Evolutionary conservation across 371 early-diverging fungal genomes (phyloP).

Genomic region (Circinella umbellata): DNA sequence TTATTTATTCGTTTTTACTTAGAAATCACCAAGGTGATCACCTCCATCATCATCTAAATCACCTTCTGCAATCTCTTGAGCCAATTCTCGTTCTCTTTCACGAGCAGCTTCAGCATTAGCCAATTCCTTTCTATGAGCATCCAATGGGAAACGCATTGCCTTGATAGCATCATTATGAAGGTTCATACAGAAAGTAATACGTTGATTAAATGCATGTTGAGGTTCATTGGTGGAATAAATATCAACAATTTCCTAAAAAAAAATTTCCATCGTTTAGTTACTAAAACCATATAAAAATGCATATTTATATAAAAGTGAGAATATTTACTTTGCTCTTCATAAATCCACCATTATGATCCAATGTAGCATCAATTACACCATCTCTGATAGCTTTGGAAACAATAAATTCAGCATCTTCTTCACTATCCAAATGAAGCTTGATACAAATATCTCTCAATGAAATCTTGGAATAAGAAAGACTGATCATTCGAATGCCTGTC

Average conservation of each 20-base stretch:
- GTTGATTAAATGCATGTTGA: slow-evolving; percentile 91
- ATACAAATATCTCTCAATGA: slow-evolving; percentile 96
- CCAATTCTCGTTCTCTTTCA: slow-evolving; percentile 91
- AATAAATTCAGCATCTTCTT: slow-evolving; percentile 98
- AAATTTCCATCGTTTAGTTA: background rate
- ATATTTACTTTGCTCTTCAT: slow-evolving; percentile 80
- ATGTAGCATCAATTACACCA: slow-evolving; percentile 95
- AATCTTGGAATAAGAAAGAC: slow-evolving; percentile 93
- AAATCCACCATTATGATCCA: slow-evolving; percentile 93
- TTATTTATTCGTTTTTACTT: slow-evolving; percentile 7
- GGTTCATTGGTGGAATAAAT: slow-evolving; percentile 97
- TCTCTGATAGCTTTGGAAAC: slow-evolving; percentile 98
- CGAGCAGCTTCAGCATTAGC: slow-evolving; percentile 86
- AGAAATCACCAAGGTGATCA: slow-evolving; percentile 50
- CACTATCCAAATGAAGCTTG: slow-evolving; percentile 94
- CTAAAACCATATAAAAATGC: no score
- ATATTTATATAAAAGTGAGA: no score
- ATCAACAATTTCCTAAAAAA: slow-evolving; percentile 80
- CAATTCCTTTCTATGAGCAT: slow-evolving; percentile 82
- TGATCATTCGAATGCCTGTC: slow-evolving; percentile 96
- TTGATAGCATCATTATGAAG: slow-evolving; percentile 96
- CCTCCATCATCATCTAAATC: slow-evolving; percentile 80
- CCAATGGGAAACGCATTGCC: slow-evolving; percentile 95
- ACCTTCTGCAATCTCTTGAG: slow-evolving; percentile 89
- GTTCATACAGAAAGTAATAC: slow-evolving; percentile 93